These are phyloP conservation scores for Xylaria venustula DNA, from an alignment of 495 filamentous ascomycete species.

Conservation along the genomic window DNA sequence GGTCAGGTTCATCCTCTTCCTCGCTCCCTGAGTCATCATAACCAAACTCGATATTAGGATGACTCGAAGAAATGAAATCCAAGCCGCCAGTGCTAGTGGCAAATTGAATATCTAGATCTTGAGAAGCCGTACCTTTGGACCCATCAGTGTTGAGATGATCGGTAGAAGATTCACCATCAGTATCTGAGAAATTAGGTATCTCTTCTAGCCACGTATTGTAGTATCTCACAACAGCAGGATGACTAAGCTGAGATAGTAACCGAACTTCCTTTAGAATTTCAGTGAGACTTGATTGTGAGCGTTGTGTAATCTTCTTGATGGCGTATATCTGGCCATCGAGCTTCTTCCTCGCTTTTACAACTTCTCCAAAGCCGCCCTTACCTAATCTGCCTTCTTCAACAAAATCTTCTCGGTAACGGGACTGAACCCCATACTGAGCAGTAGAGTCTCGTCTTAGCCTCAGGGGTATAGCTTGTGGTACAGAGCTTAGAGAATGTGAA, in stretches of 20 bases:
- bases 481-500: slow-evolving; percentile 36
- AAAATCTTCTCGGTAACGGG: slow-evolving; percentile 84
- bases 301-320: slow-evolving; percentile 91
- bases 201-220: slow-evolving; percentile 94
- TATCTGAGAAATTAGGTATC: slow-evolving; percentile 50
- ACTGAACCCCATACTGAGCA: slow-evolving; percentile 45
- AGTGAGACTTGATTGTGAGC: slow-evolving; percentile 72
- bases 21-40: slow-evolving; percentile 65
- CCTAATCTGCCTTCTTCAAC: slow-evolving; percentile 84
- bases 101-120: slow-evolving; percentile 55
- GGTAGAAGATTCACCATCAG: slow-evolving; percentile 59
- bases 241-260: slow-evolving; percentile 85
- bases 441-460: slow-evolving; percentile 52
- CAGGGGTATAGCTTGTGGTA: slow-evolving; percentile 36
- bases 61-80: slow-evolving; percentile 90
- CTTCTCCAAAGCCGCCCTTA: slow-evolving; percentile 93
- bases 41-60: slow-evolving; percentile 76
- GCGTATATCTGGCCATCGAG: slow-evolving; percentile 92
- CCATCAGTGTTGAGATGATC: slow-evolving; percentile 45
- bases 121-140: slow-evolving; percentile 33
- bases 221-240: slow-evolving; percentile 94
- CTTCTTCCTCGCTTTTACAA: slow-evolving; percentile 94
- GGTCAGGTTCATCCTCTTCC: slow-evolving; percentile 29
- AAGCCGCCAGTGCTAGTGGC: slow-evolving; percentile 74
- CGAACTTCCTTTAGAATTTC: slow-evolving; percentile 90